Conservation (phyloP, 1,139 yeast genomes). For the Hyphopichia pseudoburtonii region DNA sequence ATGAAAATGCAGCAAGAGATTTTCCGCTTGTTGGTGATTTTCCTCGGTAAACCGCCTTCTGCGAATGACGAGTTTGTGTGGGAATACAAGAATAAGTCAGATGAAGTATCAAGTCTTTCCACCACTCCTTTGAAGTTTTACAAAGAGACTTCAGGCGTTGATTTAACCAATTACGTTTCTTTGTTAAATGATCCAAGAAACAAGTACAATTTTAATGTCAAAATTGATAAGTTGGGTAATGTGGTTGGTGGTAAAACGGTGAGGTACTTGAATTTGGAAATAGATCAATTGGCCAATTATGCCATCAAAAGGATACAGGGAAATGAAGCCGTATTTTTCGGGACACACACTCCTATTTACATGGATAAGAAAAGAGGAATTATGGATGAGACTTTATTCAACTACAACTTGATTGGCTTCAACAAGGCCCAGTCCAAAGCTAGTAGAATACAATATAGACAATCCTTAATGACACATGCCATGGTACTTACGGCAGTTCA, state of each 20-base stretch:
- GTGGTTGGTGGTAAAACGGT: conserved; percentile 15
- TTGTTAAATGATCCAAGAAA: conserved; percentile 12
- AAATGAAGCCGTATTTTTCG: conserved; percentile 16
- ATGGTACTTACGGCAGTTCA: conserved; percentile 24
- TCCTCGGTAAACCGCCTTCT: conserved; percentile 16
- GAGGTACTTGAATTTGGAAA: conserved; percentile 14
- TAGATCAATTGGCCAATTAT: conserved; percentile 13
- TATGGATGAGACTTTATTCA: conserved; percentile 16
- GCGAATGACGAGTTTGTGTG: conserved; percentile 11
- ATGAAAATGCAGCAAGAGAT: conserved; percentile 15
- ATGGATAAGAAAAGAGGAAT: conserved; percentile 19
- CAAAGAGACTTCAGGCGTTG: conserved; percentile 13
- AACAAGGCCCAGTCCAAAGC: conserved; percentile 35
- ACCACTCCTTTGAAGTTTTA: conserved; percentile 15
- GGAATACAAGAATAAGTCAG: conserved; percentile 17
- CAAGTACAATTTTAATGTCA: conserved; percentile 14
- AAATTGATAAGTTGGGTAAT: conserved; percentile 16
- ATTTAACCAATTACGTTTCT: conserved; percentile 10
- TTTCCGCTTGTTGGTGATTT: conserved; percentile 14
- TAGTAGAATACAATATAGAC: conserved; percentile 54
- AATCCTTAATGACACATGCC: conserved; percentile 40
- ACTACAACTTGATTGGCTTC: conserved; percentile 14
- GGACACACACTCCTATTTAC: conserved; percentile 18
- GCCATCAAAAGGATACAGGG: conserved; percentile 14
- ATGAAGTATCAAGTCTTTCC: conserved; percentile 8